Conservation (phyloP, 163 green algal genomes). For the Scenedesmus sp. region DNA sequence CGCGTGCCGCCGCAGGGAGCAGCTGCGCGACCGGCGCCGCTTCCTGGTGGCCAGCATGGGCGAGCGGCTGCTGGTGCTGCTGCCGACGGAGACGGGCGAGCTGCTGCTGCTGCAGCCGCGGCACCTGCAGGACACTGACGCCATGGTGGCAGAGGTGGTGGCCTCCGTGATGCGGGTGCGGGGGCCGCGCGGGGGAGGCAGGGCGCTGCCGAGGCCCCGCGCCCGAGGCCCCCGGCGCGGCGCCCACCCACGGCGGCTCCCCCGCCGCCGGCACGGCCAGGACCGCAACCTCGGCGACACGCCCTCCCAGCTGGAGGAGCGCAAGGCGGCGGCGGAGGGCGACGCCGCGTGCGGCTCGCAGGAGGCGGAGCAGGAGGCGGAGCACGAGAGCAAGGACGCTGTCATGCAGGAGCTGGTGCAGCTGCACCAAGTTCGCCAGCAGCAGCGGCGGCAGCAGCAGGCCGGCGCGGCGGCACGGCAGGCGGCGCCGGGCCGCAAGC, state of each 20-base stretch:
- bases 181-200: no score
- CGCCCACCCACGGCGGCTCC: no score
- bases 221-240: no score
- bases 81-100: neutral
- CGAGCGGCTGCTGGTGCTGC: constrained; percentile 16
- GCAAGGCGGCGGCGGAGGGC: neutral
- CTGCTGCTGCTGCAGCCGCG: constrained; percentile 31
- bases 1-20: constrained; percentile 20
- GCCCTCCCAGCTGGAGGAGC: neutral
- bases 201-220: no score
- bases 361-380: constrained; percentile 16
- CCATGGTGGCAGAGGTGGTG: constrained; percentile 18
- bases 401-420: constrained; percentile 4
- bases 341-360: no score
- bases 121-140: constrained; percentile 1
- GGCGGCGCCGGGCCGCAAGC: no score
- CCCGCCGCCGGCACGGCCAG: no score
- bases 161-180: constrained; percentile 12
- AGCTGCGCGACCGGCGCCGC: neutral
- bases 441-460: constrained; percentile 16
- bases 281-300: constrained; percentile 15
- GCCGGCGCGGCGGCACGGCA: no score
- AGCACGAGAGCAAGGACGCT: neutral
- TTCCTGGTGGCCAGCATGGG: constrained; percentile 5
- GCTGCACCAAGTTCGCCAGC: neutral